Evolutionary conservation across 2,329 filamentous ascomycete species (phyloP).

Genomic region (Xylaria sp.): DNA sequence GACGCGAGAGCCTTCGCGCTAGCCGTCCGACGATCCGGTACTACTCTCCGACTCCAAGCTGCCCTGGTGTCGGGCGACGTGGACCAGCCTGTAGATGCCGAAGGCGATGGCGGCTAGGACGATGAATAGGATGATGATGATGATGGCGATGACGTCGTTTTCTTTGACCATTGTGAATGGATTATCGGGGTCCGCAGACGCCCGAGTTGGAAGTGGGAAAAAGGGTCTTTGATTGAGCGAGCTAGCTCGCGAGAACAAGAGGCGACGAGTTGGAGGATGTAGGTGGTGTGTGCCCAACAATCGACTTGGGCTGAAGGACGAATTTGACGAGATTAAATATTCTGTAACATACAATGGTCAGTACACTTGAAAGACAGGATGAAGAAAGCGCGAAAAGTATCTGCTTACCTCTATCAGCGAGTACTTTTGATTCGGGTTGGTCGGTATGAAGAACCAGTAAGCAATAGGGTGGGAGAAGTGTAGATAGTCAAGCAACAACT

Average conservation of each 20-base stretch:
- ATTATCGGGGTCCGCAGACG: background rate
- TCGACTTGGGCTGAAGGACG: background rate
- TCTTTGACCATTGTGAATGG: constrained; percentile 63
- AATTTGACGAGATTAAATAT: background rate
- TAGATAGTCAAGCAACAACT: background rate
- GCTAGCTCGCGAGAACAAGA: background rate
- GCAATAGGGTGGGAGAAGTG: background rate
- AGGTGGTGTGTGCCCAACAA: background rate
- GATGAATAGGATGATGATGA: constrained; percentile 73
- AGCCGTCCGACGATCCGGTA: constrained; percentile 34
- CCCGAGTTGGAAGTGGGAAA: background rate
- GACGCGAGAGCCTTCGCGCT: constrained; percentile 11
- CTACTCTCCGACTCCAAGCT: constrained; percentile 42
- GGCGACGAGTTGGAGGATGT: background rate
- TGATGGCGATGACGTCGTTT: constrained; percentile 75
- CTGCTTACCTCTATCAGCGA: constrained; percentile 5
- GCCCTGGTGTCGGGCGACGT: constrained; percentile 56
- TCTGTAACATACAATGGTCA: background rate
- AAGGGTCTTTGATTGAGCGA: background rate
- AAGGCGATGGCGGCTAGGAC: constrained; percentile 70
- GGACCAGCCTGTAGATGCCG: constrained; percentile 71
- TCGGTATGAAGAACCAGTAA: background rate
- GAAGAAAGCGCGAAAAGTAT: background rate
- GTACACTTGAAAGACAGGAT: background rate
- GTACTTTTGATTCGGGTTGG: background rate